Conservation (phyloP, 192 early-diverging fungal genomes). For the Gorgonomyces haynaldii region DNA sequence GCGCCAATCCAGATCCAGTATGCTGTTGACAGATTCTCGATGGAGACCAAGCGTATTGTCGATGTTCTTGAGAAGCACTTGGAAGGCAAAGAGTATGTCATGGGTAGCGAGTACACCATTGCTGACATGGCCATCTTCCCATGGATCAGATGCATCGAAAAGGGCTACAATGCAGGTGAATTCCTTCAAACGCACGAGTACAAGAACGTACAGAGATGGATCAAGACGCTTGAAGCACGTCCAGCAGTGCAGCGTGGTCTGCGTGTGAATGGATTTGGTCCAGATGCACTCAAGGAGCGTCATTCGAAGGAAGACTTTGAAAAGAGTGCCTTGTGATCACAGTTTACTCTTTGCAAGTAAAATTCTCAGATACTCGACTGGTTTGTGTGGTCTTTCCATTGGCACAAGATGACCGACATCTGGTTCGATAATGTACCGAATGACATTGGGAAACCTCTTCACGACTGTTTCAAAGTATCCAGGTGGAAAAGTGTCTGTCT, state of each 20-base stretch:
- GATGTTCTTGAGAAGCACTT: conserved; percentile 20
- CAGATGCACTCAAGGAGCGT: background rate
- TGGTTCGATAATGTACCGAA: no score
- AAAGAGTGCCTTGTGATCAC: background rate
- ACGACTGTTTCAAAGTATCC: no score
- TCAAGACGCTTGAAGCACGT: background rate
- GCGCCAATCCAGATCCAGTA: conserved; percentile 26
- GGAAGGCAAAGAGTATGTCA: conserved; percentile 12
- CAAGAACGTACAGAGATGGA: conserved; percentile 7
- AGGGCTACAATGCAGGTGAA: conserved; percentile 6
- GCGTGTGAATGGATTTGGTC: background rate
- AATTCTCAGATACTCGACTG: no score
- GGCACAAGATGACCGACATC: no score
- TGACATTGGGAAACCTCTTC: no score
- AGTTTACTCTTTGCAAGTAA: no score
- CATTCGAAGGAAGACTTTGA: background rate
- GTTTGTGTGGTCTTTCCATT: no score
- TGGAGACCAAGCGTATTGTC: conserved; percentile 26
- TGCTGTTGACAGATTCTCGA: conserved; percentile 22
- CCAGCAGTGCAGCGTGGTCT: conserved; percentile 1
- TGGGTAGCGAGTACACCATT: conserved; percentile 20
- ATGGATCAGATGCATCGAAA: conserved; percentile 11
- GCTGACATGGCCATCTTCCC: conserved; percentile 31
- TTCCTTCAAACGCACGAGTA: conserved; percentile 5
- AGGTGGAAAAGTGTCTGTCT: no score